Percentiles rank a stretch among this genome's conserved stretches.
Conservation (phyloP, 106 monocot genomes). For the Amphibolis antarctica region DNA sequence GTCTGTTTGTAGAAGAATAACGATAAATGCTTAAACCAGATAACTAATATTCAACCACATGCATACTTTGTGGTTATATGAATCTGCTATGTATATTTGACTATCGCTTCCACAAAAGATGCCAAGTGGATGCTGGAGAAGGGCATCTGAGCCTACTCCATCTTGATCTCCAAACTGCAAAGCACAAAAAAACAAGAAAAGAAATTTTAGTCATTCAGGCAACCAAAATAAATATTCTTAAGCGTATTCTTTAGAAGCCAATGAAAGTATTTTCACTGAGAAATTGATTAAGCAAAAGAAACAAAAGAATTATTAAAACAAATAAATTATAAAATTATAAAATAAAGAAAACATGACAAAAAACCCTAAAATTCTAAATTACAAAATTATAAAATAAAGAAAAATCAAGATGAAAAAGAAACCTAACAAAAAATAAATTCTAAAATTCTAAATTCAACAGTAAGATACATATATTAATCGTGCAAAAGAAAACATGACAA, state of each 20-base stretch:
- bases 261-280: background rate
- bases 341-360: too few relatives aligned
- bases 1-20: too few relatives aligned
- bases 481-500: background rate
- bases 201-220: background rate
- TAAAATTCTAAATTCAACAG: too few relatives aligned
- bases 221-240: background rate
- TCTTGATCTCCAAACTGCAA: constrained; percentile 89
- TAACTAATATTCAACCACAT: background rate
- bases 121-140: constrained; percentile 88
- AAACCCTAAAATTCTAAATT: too few relatives aligned
- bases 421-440: too few relatives aligned
- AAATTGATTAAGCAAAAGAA: too few relatives aligned
- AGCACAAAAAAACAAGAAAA: background rate
- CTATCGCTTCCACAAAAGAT: constrained; percentile 43
- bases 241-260: background rate
- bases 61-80: constrained; percentile 93
- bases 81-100: constrained; percentile 79
- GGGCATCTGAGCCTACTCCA: constrained; percentile 75
- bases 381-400: too few relatives aligned
- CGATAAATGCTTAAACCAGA: too few relatives aligned
- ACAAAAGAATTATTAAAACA: too few relatives aligned
- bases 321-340: too few relatives aligned
- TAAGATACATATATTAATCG: background rate
- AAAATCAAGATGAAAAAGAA: too few relatives aligned